These are phyloP conservation scores for Pichia californica DNA, from an alignment of 805 yeast genomes.

Conservation along the genomic window DNA sequence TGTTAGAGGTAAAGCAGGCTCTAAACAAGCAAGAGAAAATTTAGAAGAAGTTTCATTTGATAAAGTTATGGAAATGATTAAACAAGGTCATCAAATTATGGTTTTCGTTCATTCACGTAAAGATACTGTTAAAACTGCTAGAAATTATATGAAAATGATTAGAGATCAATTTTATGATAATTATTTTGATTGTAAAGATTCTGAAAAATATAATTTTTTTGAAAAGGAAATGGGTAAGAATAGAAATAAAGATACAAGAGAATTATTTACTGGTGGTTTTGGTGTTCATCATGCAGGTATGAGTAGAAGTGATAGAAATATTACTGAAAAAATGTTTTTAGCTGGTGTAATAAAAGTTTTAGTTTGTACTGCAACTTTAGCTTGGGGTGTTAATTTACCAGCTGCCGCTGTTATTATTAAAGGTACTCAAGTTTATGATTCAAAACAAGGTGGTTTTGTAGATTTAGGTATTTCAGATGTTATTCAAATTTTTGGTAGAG, in stretches of 20 bases:
- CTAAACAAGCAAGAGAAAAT: constrained; percentile 61
- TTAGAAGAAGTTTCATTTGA: constrained; percentile 73
- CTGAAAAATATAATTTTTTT: constrained; percentile 37
- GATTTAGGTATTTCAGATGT: constrained; percentile 96
- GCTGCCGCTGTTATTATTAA: constrained; percentile 96
- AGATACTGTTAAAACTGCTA: constrained; percentile 82
- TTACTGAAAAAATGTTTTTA: constrained; percentile 82
- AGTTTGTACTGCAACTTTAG: constrained; percentile 94
- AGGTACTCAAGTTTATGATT: constrained; percentile 93
- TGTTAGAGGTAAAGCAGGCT: constrained; percentile 79
- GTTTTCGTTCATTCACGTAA: constrained; percentile 93
- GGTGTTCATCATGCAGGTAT: constrained; percentile 98
- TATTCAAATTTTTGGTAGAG: constrained; percentile 97
- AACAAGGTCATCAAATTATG: constrained; percentile 84
- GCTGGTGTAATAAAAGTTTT: constrained; percentile 82
- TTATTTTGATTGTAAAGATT: constrained; percentile 51
- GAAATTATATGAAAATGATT: constrained; percentile 64
- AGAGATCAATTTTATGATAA: constrained; percentile 49
- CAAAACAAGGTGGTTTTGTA: constrained; percentile 89
- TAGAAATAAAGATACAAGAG: constrained; percentile 72
- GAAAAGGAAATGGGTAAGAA: constrained; percentile 64
- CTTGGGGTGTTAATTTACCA: constrained; percentile 99
- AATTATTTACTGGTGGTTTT: constrained; percentile 73
- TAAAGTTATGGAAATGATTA: constrained; percentile 60
- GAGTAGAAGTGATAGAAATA: constrained; percentile 82